These are phyloP conservation scores for Fusarium buxicola DNA, from an alignment of 2,329 filamentous ascomycete genomes.

Conservation along the genomic window DNA sequence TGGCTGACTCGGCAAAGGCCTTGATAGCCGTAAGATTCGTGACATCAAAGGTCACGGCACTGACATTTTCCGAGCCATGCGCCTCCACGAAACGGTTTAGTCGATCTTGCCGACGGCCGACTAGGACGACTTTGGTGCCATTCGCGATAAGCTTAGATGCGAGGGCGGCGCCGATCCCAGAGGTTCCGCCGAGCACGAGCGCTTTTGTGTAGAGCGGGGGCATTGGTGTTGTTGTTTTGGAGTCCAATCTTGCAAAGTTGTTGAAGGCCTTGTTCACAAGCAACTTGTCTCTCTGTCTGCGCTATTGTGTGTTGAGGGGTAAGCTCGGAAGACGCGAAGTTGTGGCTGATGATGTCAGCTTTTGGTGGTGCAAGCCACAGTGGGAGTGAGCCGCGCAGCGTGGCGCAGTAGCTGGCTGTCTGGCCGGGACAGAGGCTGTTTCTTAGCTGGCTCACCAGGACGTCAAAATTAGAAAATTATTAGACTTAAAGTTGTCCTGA, in stretches of 20 bases:
- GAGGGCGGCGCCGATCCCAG: constrained; percentile 46
- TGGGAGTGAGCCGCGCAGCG: too few relatives aligned
- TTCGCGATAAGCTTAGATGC: constrained; percentile 55
- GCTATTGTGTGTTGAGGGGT: constrained; percentile 2
- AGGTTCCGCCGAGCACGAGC: constrained; percentile 57
- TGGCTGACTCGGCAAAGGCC: constrained; percentile 33
- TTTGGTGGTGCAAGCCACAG: not conserved
- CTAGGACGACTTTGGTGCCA: constrained; percentile 59
- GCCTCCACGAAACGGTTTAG: constrained; percentile 60
- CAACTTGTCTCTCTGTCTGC: too few relatives aligned
- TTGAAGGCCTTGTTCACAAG: too few relatives aligned
- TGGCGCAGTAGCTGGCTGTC: too few relatives aligned
- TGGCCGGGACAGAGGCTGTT: too few relatives aligned
- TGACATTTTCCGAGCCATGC: constrained; percentile 55
- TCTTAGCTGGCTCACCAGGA: not conserved
- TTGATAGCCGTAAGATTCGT: constrained; percentile 52
- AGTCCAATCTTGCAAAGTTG: too few relatives aligned
- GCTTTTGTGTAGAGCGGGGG: constrained; percentile 45
- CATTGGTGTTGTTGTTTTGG: constrained; percentile 22
- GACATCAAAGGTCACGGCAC: constrained; percentile 57
- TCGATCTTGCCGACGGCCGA: constrained; percentile 61
- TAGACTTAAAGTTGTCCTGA: not conserved
- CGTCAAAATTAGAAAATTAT: not conserved
- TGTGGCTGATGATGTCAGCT: constrained; percentile 12
- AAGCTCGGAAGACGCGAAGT: not conserved